These are phyloP conservation scores for Cercis canadensis DNA, from an alignment of 306 rosid genomes.

Conservation along the genomic window DNA sequence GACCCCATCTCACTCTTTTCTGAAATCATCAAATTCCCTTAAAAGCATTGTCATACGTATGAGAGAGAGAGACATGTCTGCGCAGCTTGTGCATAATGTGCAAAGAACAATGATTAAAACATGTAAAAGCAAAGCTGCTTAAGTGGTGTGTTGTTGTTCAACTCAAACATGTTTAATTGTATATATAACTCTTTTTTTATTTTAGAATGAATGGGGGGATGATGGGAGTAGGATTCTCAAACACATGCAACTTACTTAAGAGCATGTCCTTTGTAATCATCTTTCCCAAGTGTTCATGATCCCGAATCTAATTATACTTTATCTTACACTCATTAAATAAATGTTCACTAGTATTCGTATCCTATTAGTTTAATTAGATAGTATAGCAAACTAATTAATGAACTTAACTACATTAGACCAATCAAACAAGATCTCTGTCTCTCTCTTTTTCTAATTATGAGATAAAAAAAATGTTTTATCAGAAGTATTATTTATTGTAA, in stretches of 20 bases:
- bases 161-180: constrained; percentile 21
- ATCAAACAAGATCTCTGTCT: constrained; percentile 33
- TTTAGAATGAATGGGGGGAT: constrained; percentile 39
- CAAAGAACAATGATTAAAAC: constrained; percentile 35
- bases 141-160: constrained; percentile 39
- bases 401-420: constrained; percentile 21
- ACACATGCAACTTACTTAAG: constrained; percentile 78
- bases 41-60: constrained; percentile 46
- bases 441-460: background rate
- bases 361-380: constrained; percentile 11
- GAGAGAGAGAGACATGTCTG: constrained; percentile 40
- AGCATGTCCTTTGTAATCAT: constrained; percentile 80
- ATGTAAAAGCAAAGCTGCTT: constrained; percentile 43
- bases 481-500: too few relatives aligned
- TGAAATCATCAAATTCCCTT: too few relatives aligned
- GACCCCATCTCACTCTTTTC: constrained; percentile 50
- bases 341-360: background rate
- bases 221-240: constrained; percentile 75
- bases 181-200: background rate
- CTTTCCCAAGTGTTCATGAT: constrained; percentile 72
- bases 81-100: constrained; percentile 44
- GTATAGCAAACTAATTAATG: constrained; percentile 24
- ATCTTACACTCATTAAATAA: background rate
- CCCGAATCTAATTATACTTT: constrained; percentile 66
- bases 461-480: too few relatives aligned